Evolutionary conservation across 2,329 filamentous ascomycete species (phyloP).

Genomic region (Phyllosticta capitalensis): DNA sequence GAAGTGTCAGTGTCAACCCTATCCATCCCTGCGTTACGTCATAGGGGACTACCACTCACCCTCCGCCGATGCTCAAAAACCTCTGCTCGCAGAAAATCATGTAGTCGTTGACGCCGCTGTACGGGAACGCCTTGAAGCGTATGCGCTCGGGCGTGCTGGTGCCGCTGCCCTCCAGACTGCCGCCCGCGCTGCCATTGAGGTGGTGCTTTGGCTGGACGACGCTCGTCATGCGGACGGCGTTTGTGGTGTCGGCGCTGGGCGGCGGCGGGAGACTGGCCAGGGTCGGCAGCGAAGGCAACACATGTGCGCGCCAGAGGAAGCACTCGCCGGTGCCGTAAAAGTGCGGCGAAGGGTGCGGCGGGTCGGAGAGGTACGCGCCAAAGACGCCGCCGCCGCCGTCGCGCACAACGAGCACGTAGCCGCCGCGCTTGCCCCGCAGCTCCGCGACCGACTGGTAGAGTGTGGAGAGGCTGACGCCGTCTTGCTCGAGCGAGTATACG

Average conservation of each 20-base stretch:
- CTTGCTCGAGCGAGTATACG: slow-evolving; percentile 81
- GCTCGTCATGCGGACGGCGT: slow-evolving; percentile 53
- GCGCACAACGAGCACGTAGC: slow-evolving; percentile 80
- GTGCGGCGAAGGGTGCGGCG: slow-evolving; percentile 67
- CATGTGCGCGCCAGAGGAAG: slow-evolving; percentile 74
- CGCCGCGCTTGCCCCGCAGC: slow-evolving; percentile 60
- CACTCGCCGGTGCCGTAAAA: slow-evolving; percentile 97
- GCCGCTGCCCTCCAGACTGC: slow-evolving; percentile 29
- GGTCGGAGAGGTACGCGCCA: slow-evolving; percentile 87
- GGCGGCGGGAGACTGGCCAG: slow-evolving; percentile 56
- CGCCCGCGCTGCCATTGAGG: slow-evolving; percentile 18
- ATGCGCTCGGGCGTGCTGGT: slow-evolving; percentile 61
- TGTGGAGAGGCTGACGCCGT: slow-evolving; percentile 79
- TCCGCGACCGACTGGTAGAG: slow-evolving; percentile 71
- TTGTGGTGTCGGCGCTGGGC: slow-evolving; percentile 56
- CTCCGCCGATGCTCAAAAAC: slow-evolving; percentile 79
- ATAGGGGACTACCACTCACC: slow-evolving; percentile 33
- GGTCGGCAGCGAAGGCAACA: slow-evolving; percentile 46
- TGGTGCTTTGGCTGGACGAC: slow-evolving; percentile 26
- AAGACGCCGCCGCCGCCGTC: slow-evolving; percentile 75
- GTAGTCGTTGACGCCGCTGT: slow-evolving; percentile 92
- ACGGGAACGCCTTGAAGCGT: slow-evolving; percentile 94
- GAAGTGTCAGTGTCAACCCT: not conserved
- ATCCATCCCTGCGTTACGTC: not conserved
- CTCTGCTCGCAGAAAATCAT: slow-evolving; percentile 85